A percentile compares a stretch with the other conserved stretches of the same genome.
phyloP scores from a whole-genome alignment of 2,329 filamentous ascomycete genomes.

The Neonectria magnoliae region DNA sequence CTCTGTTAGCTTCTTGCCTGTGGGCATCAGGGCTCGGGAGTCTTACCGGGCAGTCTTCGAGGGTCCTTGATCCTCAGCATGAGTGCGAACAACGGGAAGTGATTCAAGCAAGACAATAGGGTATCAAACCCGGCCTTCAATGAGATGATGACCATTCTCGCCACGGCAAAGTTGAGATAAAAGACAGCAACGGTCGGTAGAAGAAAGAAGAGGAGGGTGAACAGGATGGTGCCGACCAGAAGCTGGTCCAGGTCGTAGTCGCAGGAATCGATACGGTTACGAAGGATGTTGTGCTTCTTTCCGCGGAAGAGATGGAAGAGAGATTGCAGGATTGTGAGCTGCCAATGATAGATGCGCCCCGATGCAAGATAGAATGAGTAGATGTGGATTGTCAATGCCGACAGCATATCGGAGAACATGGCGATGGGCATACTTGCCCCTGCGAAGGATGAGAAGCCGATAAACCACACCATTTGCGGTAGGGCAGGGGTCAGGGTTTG shows the following conservation, averaged over 20 bases:
- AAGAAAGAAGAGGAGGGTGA: conserved; percentile 94
- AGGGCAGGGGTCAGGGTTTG: conserved; percentile 79
- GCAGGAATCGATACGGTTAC: conserved; percentile 97
- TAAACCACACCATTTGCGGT: conserved; percentile 89
- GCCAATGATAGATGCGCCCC: conserved; percentile 98
- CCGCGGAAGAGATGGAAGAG: conserved; percentile 99
- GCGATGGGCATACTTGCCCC: conserved; percentile 97
- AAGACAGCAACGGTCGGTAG: conserved; percentile 96
- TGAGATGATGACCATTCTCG: conserved; percentile 93
- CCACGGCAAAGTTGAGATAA: conserved; percentile 94
- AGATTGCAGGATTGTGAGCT: conserved; percentile 94
- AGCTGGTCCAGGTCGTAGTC: conserved; percentile 98
- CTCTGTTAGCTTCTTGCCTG: conserved; percentile 8
- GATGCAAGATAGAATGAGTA: conserved; percentile 98
- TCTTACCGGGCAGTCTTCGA: conserved; percentile 80
- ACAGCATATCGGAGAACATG: conserved; percentile 92
- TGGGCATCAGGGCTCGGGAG: not conserved
- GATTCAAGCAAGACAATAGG: conserved; percentile 90
- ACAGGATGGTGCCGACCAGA: conserved; percentile 93
- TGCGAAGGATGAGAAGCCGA: conserved; percentile 94
- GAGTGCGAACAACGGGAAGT: conserved; percentile 95
- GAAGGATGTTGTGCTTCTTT: conserved; percentile 96
- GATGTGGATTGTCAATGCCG: conserved; percentile 91
- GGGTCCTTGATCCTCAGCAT: conserved; percentile 98
- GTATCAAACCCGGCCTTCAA: conserved; percentile 94